Evolutionary conservation across 805 yeast genomes (phyloP), one percentile per base, ranked within the genome.

Genomic region (Yarrowia sp.): DNA sequence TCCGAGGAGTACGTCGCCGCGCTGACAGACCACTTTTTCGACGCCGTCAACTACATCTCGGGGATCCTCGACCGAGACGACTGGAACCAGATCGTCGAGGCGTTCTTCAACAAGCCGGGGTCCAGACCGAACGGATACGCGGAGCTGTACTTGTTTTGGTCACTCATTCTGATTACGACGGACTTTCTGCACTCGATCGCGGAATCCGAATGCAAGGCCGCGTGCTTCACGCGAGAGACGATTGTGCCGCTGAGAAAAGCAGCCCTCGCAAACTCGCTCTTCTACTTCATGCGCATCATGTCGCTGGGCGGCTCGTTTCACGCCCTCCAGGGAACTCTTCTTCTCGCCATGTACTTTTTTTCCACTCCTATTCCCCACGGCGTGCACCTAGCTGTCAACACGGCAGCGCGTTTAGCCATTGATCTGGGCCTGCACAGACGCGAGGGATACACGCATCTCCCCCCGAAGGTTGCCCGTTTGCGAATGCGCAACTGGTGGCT

Each of bases 341-440:
- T 86, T 22, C 66, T 85, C 22, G 69, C 86, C 47, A 70, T 79
- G 1, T 33, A 78, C 71, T 63, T 68, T 67, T 44, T 55, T 46
- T 39, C 59, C 42, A 19, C 56, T 31, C 31, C 64, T 35, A 44
- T 68, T 64, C 62, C 70, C 36, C 58, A 66, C 39, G 55, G 76
- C 74, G 60, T 72, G 76, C 55, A 66, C 83, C 16, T 68, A 77
- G 4, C 69, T 82, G 47, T 55, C 47, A 55, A 27, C 2, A 75
- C 80, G 1, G 81, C 83, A 9, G 76, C 82, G 2, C 73, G 85
- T 64, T 78, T 76, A 65, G 85, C 86, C 0, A 81, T 80, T 47
- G 84, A 81, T 49, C 66, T 83, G 68, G 87, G 87, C 0, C 71
- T 86, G 9, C 83, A 85, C 65, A 71, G 82, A 61, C 71, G 71